A percentile compares a stretch with the other conserved stretches of the same genome.
These are phyloP conservation scores for Yamadazyma conglobata DNA, from an alignment of 1,139 yeast species.

Conservation along the genomic window DNA sequence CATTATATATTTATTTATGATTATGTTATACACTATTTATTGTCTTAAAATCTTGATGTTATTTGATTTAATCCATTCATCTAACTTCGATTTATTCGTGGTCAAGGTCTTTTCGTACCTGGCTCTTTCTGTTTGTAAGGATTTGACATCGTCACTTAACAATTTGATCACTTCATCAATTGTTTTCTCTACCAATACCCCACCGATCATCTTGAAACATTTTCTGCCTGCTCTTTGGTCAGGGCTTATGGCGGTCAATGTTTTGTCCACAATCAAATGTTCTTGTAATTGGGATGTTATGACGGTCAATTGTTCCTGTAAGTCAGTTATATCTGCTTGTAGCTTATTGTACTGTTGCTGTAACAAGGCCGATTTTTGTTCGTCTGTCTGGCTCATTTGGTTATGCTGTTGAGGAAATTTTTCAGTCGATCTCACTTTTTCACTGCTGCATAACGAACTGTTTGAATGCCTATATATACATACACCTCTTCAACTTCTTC, in stretches of 20 bases:
- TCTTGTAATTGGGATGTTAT: conserved; percentile 43
- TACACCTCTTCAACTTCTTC: no score
- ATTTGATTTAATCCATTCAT: conserved; percentile 63
- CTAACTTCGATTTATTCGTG: conserved; percentile 52
- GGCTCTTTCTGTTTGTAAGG: conserved; percentile 40
- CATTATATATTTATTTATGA: no score
- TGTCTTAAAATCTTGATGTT: conserved; percentile 59
- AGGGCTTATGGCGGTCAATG: conserved; percentile 27
- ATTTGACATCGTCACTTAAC: conserved; percentile 55
- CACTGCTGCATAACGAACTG: no score
- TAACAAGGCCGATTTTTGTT: conserved; percentile 45
- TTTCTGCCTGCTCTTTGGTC: conserved; percentile 55
- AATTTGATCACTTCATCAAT: conserved; percentile 74
- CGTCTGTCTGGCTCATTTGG: conserved; percentile 22
- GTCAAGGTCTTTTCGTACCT: conserved; percentile 45
- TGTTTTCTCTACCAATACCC: conserved; percentile 80
- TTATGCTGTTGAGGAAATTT: background rate
- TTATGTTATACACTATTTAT: conserved; percentile 1
- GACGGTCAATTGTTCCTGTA: conserved; percentile 54
- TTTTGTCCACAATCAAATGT: conserved; percentile 37
- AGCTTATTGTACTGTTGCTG: conserved; percentile 61
- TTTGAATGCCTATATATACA: no score
- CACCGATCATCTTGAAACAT: conserved; percentile 93
- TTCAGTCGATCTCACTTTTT: no score
- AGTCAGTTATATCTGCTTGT: conserved; percentile 56